Conservation (phyloP, 129 eudicot genomes). For the Pittosporum tobira region DNA sequence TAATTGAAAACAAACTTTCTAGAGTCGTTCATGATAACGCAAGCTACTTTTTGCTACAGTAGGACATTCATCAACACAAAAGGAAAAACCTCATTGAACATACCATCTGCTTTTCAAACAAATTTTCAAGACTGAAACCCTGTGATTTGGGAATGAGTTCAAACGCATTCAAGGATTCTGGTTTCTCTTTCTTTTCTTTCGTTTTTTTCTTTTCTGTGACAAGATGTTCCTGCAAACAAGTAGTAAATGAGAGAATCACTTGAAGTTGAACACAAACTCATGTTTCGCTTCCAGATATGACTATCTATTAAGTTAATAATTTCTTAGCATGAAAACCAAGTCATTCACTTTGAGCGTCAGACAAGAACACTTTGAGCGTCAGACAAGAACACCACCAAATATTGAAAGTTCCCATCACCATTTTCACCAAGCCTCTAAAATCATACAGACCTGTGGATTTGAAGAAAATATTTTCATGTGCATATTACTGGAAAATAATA, state of each 20-base stretch:
- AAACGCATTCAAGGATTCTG: slow-evolving; percentile 94
- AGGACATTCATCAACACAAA: neutral
- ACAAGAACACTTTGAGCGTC: neutral
- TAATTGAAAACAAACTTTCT: neutral
- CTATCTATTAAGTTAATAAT: neutral
- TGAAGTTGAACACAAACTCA: neutral
- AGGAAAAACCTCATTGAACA: slow-evolving; percentile 3
- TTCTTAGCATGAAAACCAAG: neutral
- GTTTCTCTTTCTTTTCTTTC: slow-evolving; percentile 81
- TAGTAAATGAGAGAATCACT: neutral
- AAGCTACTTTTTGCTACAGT: neutral
- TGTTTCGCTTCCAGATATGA: neutral
- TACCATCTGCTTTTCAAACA: slow-evolving; percentile 71
- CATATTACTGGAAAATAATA: neutral
- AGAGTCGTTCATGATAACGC: neutral
- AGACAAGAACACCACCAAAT: neutral
- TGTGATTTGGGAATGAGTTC: slow-evolving; percentile 80
- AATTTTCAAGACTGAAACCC: slow-evolving; percentile 71
- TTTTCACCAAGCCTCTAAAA: no score
- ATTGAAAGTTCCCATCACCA: no score
- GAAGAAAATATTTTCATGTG: neutral
- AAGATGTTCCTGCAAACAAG: slow-evolving; percentile 59
- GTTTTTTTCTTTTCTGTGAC: slow-evolving; percentile 88
- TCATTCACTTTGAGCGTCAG: neutral
- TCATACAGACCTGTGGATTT: no score